Evolutionary conservation across 176 grass and related monocot species (phyloP).

Genomic region (Elaeis guineensis): DNA sequence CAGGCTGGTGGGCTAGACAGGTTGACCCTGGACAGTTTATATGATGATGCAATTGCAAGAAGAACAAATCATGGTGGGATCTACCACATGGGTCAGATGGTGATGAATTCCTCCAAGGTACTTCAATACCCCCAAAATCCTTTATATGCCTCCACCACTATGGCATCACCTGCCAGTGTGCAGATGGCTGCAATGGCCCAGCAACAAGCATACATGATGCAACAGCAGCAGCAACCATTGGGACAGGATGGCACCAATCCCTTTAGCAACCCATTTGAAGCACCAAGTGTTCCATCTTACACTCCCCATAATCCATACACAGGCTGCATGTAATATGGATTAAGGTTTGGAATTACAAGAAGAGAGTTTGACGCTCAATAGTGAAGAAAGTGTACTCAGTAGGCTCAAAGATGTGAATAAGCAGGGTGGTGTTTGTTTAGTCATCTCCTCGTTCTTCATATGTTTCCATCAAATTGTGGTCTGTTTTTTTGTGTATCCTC

Average conservation of each 20-base stretch:
- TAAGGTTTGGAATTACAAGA: too few species aligned
- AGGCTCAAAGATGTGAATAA: too few species aligned
- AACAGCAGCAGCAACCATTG: constrained; percentile 3
- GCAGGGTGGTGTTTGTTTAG: too few species aligned
- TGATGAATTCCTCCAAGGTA: not conserved
- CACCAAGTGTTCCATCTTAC: not conserved
- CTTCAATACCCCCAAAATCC: not conserved
- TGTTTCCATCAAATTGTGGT: too few species aligned
- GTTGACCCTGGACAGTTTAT: constrained; percentile 14
- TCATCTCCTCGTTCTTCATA: too few species aligned
- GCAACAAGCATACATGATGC: constrained; percentile 13
- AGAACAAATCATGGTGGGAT: not conserved
- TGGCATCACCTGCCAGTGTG: constrained; percentile 2
- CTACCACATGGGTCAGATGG: not conserved
- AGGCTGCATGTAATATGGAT: not conserved
- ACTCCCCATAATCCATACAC: not conserved
- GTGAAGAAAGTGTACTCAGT: too few species aligned
- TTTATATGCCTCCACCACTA: constrained; percentile 1
- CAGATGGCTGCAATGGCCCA: constrained; percentile 10
- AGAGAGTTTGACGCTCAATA: too few species aligned
- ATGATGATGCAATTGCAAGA: constrained; percentile 11
- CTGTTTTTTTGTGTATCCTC: too few species aligned
- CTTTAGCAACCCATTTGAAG: constrained; percentile 8
- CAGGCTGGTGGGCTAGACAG: constrained; percentile 13
- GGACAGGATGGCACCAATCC: constrained; percentile 7